Conservation (phyloP, 2,329 filamentous ascomycete genomes). For the Rhynchosporium secalis region DNA sequence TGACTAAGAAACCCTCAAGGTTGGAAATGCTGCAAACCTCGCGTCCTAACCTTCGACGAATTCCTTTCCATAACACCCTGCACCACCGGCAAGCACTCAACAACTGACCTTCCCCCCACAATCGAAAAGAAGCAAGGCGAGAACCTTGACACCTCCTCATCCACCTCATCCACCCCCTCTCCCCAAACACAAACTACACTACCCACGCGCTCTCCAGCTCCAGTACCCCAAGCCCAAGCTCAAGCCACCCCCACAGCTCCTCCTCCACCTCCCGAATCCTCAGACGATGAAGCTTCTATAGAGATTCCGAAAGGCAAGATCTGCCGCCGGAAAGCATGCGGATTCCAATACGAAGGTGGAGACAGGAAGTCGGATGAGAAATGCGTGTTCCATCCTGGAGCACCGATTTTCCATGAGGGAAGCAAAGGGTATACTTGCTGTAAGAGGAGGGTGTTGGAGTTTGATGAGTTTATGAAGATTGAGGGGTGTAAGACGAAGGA, state of each 20-base stretch:
- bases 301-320: conserved; percentile 71
- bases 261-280: conserved; percentile 71
- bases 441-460: conserved; percentile 91
- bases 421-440: conserved; percentile 98
- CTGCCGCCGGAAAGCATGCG: conserved; percentile 79
- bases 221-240: conserved; percentile 42
- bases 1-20: conserved; percentile 52
- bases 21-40: conserved; percentile 98
- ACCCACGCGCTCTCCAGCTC: conserved; percentile 48
- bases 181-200: conserved; percentile 43
- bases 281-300: conserved; percentile 78
- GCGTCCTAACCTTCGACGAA: conserved; percentile 96
- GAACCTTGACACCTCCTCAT: conserved; percentile 33
- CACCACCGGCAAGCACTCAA: conserved; percentile 89
- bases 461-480: conserved; percentile 97
- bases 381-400: conserved; percentile 87
- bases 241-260: conserved; percentile 47
- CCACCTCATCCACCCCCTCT: neutral
- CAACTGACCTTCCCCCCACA: conserved; percentile 69
- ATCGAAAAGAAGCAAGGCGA: conserved; percentile 58
- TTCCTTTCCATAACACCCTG: conserved; percentile 92
- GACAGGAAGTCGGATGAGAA: conserved; percentile 64
- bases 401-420: conserved; percentile 93
- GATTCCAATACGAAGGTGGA: conserved; percentile 60
- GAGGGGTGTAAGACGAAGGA: conserved; percentile 83